phyloP scores from a whole-genome alignment of 768 basidiomycete genomes.

The Tylopilus felleus region DNA sequence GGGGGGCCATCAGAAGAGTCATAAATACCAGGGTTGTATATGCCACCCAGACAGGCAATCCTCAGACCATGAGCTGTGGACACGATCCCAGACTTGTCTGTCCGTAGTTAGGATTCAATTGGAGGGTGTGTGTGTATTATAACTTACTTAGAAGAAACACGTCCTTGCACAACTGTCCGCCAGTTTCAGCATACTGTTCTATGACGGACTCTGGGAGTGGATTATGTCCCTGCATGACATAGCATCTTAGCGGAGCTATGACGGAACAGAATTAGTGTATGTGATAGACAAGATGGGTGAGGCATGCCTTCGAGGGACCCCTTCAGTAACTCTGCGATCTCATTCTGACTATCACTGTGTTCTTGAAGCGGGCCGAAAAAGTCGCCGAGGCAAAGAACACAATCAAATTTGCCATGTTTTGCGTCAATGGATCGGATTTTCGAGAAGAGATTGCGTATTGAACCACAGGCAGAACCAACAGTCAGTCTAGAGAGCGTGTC shows the following conservation, averaged over 20 bases:
- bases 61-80: conserved; percentile 77
- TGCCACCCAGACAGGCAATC: conserved; percentile 83
- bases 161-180: conserved; percentile 78
- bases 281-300: not conserved
- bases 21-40: conserved; percentile 62
- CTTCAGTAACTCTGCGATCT: conserved; percentile 58
- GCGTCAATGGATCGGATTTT: conserved; percentile 83
- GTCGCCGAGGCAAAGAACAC: conserved; percentile 78
- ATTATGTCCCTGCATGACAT: conserved; percentile 85
- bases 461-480: conserved; percentile 76
- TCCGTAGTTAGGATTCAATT: conserved; percentile 3
- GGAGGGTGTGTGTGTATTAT: not conserved
- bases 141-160: conserved; percentile 81
- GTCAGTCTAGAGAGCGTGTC: conserved; percentile 47
- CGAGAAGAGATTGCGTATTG: conserved; percentile 67
- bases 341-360: conserved; percentile 39
- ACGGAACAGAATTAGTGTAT: conserved; percentile 13
- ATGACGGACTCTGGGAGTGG: conserved; percentile 71
- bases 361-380: conserved; percentile 68
- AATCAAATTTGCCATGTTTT: conserved; percentile 92
- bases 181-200: conserved; percentile 69
- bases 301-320: conserved; percentile 63
- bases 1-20: conserved; percentile 58
- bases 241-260: conserved; percentile 83
- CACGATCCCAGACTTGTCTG: conserved; percentile 80